A percentile compares a stretch with the other conserved stretches of the same genome.
Evolutionary conservation across 176 grass and related monocot species (phyloP).

Genomic region (Poa annua): DNA sequence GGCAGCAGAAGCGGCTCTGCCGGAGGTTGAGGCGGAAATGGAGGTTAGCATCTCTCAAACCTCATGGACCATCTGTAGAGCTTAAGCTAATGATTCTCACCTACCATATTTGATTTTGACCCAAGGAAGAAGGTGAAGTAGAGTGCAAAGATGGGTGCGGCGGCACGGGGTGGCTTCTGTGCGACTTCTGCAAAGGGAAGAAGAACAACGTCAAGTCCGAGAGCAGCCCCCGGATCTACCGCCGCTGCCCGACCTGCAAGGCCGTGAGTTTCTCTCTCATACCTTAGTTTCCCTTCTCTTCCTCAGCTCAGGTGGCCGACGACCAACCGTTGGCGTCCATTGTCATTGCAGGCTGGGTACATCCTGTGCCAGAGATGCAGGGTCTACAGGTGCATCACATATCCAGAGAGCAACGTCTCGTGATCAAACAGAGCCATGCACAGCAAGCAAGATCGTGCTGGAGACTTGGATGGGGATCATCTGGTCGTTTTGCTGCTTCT

Average conservation of each 20-base stretch:
- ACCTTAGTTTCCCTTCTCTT: neutral
- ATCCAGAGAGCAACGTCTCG: slow-evolving; percentile 51
- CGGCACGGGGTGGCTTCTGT: slow-evolving; percentile 68
- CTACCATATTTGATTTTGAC: neutral
- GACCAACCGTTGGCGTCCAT: neutral
- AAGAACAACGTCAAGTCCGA: slow-evolving; percentile 78
- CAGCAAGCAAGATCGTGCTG: slow-evolving; percentile 2
- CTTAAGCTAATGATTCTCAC: neutral
- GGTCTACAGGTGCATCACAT: slow-evolving; percentile 82
- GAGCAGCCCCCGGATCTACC: slow-evolving; percentile 57
- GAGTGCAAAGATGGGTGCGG: slow-evolving; percentile 54
- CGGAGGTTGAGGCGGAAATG: neutral
- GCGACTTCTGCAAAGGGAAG: slow-evolving; percentile 75
- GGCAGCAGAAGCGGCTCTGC: slow-evolving; percentile 8
- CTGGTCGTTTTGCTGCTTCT: neutral
- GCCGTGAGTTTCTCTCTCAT: slow-evolving; percentile 46
- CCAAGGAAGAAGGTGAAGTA: slow-evolving; percentile 46
- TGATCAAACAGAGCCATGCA: slow-evolving; percentile 24
- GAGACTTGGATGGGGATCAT: neutral
- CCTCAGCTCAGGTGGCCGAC: neutral
- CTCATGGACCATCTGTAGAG: neutral
- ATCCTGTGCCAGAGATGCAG: slow-evolving; percentile 73
- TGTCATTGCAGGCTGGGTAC: slow-evolving; percentile 53
- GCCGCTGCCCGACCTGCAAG: slow-evolving; percentile 82
- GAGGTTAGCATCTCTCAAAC: slow-evolving; percentile 42